phyloP scores from a whole-genome alignment of 129 eudicot genomes.

The Daucus carota region DNA sequence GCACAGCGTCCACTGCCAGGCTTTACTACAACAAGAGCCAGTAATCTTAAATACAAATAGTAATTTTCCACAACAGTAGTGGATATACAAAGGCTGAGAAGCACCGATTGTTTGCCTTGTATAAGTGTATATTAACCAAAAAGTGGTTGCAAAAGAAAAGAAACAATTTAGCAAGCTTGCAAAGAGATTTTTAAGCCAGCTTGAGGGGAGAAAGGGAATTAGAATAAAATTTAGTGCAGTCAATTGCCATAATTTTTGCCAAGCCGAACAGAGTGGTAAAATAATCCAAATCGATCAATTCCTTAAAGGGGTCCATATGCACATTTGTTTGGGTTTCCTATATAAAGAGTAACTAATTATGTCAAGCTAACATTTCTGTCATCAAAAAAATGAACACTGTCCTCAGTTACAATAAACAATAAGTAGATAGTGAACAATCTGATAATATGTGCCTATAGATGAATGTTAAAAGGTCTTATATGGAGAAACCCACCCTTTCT shows the following conservation, averaged over 20 bases:
- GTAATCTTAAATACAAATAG: neutral
- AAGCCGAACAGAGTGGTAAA: neutral
- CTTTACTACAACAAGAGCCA: neutral
- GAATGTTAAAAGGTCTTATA: neutral
- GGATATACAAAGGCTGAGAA: neutral
- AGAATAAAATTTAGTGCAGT: neutral
- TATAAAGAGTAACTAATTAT: neutral
- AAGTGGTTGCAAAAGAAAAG: neutral
- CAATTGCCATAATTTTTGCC: neutral
- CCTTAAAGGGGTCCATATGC: neutral
- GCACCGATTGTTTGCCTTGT: neutral
- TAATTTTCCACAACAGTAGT: no score
- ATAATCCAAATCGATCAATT: neutral
- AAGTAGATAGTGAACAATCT: neutral
- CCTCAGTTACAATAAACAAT: neutral
- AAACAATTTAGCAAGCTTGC: neutral
- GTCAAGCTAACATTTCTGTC: neutral
- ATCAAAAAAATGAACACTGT: neutral
- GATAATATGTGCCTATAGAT: neutral
- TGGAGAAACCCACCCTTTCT: slow-evolving; percentile 47
- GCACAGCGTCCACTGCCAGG: neutral
- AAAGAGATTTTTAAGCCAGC: neutral
- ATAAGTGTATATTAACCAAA: neutral
- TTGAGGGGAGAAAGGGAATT: neutral
- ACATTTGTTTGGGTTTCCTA: neutral